Conservation (phyloP, 176 grass and related monocot species). For the Juncus effusus region DNA sequence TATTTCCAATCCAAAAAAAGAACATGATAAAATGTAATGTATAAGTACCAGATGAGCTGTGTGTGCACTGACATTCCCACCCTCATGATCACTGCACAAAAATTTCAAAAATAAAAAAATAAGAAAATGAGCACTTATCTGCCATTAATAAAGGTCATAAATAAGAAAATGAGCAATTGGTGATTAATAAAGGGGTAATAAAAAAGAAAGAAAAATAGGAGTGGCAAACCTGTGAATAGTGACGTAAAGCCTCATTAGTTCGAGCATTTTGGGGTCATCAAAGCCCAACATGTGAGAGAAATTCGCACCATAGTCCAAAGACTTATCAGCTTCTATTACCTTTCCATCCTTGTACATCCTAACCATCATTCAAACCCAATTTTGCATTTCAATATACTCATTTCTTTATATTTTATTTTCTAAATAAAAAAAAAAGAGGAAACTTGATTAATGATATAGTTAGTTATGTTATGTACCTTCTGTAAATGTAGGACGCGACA, state of each 20-base stretch:
- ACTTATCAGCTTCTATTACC: constrained; percentile 63
- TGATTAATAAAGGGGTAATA: constrained; percentile 20
- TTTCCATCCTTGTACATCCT: constrained; percentile 91
- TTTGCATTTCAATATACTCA: too few relatives aligned
- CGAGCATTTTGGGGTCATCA: constrained; percentile 96
- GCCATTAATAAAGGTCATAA: constrained; percentile 17
- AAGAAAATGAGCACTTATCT: background rate
- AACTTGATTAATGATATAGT: background rate
- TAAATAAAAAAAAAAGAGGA: background rate
- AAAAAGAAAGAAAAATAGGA: constrained; percentile 2
- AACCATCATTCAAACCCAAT: constrained; percentile 16
- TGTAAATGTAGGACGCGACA: constrained; percentile 91
- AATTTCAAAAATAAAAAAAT: constrained; percentile 13
- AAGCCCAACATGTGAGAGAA: constrained; percentile 99
- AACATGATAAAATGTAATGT: constrained; percentile 14
- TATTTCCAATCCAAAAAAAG: constrained; percentile 1
- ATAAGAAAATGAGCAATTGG: background rate
- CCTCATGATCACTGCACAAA: constrained; percentile 83
- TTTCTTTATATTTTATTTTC: too few relatives aligned
- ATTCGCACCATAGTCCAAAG: constrained; percentile 82
- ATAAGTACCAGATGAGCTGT: constrained; percentile 87
- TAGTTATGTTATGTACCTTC: constrained; percentile 48
- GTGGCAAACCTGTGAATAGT: constrained; percentile 82
- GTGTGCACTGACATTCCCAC: constrained; percentile 97
- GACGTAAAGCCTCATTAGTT: constrained; percentile 94